Percentiles rank a stretch among this genome's conserved stretches.
phyloP scores from a whole-genome alignment of 116 monocot species.

The Trichopus zeylanicus region DNA sequence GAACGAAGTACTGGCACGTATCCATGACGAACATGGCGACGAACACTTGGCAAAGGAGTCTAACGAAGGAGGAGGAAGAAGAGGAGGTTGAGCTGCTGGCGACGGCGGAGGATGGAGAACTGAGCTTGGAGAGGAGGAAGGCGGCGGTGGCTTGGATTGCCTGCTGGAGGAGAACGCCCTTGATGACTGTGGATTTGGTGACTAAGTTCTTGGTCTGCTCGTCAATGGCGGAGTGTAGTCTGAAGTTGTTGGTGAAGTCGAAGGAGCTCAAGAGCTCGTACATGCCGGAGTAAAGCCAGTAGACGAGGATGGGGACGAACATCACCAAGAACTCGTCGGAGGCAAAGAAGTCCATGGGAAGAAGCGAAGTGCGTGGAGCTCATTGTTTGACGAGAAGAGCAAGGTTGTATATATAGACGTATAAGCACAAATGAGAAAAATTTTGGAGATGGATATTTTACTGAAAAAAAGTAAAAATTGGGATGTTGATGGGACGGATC shows the following conservation, averaged over 20 bases:
- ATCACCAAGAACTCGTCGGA: conserved; percentile 5
- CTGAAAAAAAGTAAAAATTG: no score
- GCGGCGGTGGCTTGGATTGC: not conserved
- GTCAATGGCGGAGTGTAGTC: not conserved
- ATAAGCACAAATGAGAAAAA: no score
- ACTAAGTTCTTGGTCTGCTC: conserved; percentile 1
- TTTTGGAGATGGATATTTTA: no score
- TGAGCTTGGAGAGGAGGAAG: not conserved
- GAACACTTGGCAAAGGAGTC: not conserved
- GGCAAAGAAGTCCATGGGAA: not conserved
- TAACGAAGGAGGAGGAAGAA: not conserved
- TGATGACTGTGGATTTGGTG: not conserved
- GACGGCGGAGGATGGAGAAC: not conserved
- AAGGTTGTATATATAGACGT: no score
- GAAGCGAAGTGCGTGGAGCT: not conserved
- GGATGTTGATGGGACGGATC: no score
- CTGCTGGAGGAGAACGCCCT: conserved; percentile 3
- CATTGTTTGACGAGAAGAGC: no score
- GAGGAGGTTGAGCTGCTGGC: not conserved
- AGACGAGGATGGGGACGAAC: not conserved
- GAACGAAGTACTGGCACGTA: conserved; percentile 13
- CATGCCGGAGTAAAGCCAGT: conserved; percentile 4
- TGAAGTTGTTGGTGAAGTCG: not conserved
- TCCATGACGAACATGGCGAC: conserved; percentile 13
- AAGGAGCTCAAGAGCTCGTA: not conserved